Evolutionary conservation across 345 rosid genomes (phyloP), one percentile per base, ranked within the genome.

Genomic region (Gossypium sturtianum): DNA sequence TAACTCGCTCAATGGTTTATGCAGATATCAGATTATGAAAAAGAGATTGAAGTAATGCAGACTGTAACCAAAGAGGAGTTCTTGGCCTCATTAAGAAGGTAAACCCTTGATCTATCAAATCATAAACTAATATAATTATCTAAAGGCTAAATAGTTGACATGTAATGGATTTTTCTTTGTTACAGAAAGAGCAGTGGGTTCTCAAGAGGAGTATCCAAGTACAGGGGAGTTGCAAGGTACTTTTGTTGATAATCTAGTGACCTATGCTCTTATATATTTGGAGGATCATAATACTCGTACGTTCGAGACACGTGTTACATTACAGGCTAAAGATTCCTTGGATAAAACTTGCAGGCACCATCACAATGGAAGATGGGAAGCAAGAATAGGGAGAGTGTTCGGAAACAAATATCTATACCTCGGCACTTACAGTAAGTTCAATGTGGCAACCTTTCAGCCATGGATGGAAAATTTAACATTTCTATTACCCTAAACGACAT

Each of bases 321-420:
- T 2, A 25, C 25, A 25, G 1, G 25, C 9, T 58, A 17, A 3
- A 9, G 61, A 16, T 48, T 25, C 51, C 16, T 49, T 25, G 27
- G 57, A 11, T 16, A 67, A 20, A 47, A 43, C 44, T 10, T 71
- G 78, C 88, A 88, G 92, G 83, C 91, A 87, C 75, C 93, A 89
- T 70, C 89, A 89, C 52, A 89, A 89, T 66, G 89, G 93, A 43
- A 82, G 89, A 83, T 89, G 93, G 93, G 93, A 89, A 81, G 93
- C 91, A 53, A 86, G 93, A 70, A 89, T 89, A 49, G 91, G 91
- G 41, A 82, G 93, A 79, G 91, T 86, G 48, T 89, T 89, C 3
- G 91, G 93, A 61, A 87, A 86, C 85, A 87, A 89, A 74, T 89
- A 87, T 76, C 89, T 87, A 43, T 89, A 89, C 71, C 90, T 89